Conservation (phyloP, 2,329 filamentous ascomycete genomes). For the Cladosporium sphaerospermum region DNA sequence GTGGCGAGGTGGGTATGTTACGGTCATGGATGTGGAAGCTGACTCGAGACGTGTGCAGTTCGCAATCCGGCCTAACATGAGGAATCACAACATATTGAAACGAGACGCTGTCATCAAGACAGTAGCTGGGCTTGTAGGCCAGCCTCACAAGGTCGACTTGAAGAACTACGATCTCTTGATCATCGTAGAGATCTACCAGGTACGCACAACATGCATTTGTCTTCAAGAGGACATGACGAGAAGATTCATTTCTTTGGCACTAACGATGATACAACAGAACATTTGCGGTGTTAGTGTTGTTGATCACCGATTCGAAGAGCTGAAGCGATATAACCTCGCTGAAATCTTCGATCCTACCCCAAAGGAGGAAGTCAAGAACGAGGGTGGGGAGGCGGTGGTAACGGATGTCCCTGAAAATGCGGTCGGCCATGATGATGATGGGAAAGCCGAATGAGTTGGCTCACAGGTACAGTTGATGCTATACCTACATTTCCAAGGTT, state of each 20-base stretch:
- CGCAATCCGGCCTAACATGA: conserved; percentile 73
- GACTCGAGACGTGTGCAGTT: conserved; percentile 48
- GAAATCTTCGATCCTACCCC: conserved; percentile 58
- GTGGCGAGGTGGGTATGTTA: not conserved
- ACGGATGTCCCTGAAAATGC: no score
- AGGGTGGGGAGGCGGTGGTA: not conserved
- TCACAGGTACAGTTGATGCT: no score
- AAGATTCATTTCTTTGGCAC: not conserved
- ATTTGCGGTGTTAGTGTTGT: conserved; percentile 76
- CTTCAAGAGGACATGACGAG: not conserved
- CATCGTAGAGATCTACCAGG: conserved; percentile 74
- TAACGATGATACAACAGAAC: conserved; percentile 43
- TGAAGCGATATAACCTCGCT: conserved; percentile 73
- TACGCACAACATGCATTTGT: conserved; percentile 34
- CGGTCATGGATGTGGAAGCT: not conserved
- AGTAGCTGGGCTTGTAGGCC: conserved; percentile 60
- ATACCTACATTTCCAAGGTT: no score
- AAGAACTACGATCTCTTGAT: conserved; percentile 71
- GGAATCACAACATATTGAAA: conserved; percentile 64
- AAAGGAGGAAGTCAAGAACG: conserved; percentile 23
- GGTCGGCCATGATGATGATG: no score
- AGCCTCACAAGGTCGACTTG: conserved; percentile 70
- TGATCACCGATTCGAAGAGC: conserved; percentile 62
- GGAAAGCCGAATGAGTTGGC: no score
- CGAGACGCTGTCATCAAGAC: conserved; percentile 64